These are phyloP conservation scores for Verticillium nonalfalfae DNA, from an alignment of 2,329 filamentous ascomycete genomes.

Conservation along the genomic window DNA sequence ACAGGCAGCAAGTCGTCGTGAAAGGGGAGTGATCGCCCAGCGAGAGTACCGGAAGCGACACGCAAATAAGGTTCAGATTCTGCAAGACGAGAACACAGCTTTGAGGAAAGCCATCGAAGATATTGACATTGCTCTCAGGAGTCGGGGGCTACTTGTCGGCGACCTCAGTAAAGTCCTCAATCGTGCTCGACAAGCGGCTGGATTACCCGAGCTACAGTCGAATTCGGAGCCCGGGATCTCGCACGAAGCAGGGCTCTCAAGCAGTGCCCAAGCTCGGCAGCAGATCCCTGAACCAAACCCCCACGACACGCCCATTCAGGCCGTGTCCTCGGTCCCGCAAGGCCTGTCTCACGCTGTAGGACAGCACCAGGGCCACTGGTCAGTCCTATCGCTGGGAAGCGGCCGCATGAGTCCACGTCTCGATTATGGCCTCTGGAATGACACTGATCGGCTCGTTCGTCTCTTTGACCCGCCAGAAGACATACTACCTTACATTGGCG, in stretches of 20 bases:
- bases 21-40: conserved; percentile 14
- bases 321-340: neutral
- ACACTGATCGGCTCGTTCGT: conserved; percentile 4
- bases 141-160: accelerated
- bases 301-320: neutral
- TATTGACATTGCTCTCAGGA: conserved; percentile 1
- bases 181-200: conserved; percentile 2
- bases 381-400: neutral
- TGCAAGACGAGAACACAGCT: conserved; percentile 13
- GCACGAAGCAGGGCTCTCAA: neutral
- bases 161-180: neutral
- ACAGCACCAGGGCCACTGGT: neutral
- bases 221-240: too few species aligned
- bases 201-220: neutral
- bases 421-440: conserved; percentile 10
- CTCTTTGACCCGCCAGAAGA: conserved; percentile 6
- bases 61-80: conserved; percentile 11
- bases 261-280: neutral
- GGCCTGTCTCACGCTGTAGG: neutral
- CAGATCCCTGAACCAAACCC: neutral
- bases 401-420: conserved; percentile 5
- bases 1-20: conserved; percentile 6
- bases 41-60: conserved; percentile 16
- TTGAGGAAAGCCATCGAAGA: conserved; percentile 7
- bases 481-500: conserved; percentile 5